phyloP scores from a whole-genome alignment of 192 early-diverging fungal species.

The Podila horticola region DNA sequence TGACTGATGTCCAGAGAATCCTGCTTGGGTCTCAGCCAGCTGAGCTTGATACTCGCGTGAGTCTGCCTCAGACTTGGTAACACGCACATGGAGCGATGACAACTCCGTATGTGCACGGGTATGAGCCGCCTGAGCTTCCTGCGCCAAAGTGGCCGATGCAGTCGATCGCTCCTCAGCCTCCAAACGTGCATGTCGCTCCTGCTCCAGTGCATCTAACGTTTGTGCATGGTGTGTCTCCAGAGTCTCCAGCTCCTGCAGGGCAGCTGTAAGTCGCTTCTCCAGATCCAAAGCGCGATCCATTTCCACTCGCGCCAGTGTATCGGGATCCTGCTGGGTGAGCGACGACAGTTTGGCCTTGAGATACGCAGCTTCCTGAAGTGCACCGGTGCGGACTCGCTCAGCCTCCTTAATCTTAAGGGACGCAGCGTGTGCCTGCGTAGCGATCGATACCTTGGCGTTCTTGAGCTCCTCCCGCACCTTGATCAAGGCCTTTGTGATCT shows the following conservation, averaged over 20 bases:
- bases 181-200: slow-evolving; percentile 52
- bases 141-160: slow-evolving; percentile 51
- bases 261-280: slow-evolving; percentile 56
- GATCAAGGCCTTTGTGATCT: slow-evolving; percentile 57
- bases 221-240: slow-evolving; percentile 44
- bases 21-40: slow-evolving; percentile 45
- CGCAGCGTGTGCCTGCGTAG: slow-evolving; percentile 57
- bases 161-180: slow-evolving; percentile 60
- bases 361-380: slow-evolving; percentile 65
- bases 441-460: slow-evolving; percentile 55
- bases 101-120: slow-evolving; percentile 56
- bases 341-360: slow-evolving; percentile 61
- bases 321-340: slow-evolving; percentile 50
- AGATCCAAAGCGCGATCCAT: slow-evolving; percentile 55
- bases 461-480: slow-evolving; percentile 57
- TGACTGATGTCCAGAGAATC: slow-evolving; percentile 48
- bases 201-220: slow-evolving; percentile 46
- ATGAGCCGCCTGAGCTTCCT: slow-evolving; percentile 62
- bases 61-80: slow-evolving; percentile 56
- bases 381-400: slow-evolving; percentile 60
- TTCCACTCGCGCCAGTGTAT: slow-evolving; percentile 53
- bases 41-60: slow-evolving; percentile 49
- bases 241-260: slow-evolving; percentile 54
- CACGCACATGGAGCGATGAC: slow-evolving; percentile 47
- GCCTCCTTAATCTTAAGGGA: slow-evolving; percentile 58